Evolutionary conservation across 768 basidiomycete species (phyloP).

Genomic region (Phlegmacium glaucopus): DNA sequence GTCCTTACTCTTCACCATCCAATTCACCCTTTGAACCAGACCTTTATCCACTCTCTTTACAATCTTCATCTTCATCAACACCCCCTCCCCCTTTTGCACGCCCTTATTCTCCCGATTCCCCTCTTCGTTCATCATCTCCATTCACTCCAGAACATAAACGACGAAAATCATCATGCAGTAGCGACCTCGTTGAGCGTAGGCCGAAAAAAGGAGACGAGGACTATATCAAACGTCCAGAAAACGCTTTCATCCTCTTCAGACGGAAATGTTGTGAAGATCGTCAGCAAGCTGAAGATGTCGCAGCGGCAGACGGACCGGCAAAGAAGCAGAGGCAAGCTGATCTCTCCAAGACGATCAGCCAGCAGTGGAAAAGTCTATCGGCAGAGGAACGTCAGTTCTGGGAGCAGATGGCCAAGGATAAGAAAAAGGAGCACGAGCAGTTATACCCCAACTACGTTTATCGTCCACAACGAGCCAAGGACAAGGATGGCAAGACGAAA

Average conservation of each 20-base stretch:
- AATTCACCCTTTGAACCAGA: slow-evolving; percentile 73
- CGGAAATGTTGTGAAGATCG: slow-evolving; percentile 75
- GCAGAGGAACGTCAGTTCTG: slow-evolving; percentile 67
- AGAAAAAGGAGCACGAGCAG: slow-evolving; percentile 75
- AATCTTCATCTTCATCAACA: slow-evolving; percentile 40
- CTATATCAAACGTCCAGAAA: slow-evolving; percentile 82
- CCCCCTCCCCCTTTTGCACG: slow-evolving; percentile 31
- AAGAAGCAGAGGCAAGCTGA: slow-evolving; percentile 75
- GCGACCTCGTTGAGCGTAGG: slow-evolving; percentile 47
- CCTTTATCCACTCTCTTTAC: slow-evolving; percentile 48
- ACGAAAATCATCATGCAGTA: slow-evolving; percentile 48
- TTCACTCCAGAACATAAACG: slow-evolving; percentile 43
- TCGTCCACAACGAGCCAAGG: slow-evolving; percentile 64
- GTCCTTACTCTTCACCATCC: slow-evolving; percentile 66
- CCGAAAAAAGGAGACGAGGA: slow-evolving; percentile 76
- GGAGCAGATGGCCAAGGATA: slow-evolving; percentile 76
- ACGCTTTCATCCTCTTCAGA: slow-evolving; percentile 83
- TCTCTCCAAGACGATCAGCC: slow-evolving; percentile 78
- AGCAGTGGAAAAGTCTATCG: slow-evolving; percentile 72
- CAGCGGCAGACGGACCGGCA: slow-evolving; percentile 33
- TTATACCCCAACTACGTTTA: slow-evolving; percentile 79
- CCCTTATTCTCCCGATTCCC: slow-evolving; percentile 43
- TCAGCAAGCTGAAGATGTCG: slow-evolving; percentile 47
- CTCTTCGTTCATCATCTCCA: slow-evolving; percentile 34
- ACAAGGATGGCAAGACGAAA: slow-evolving; percentile 49